These are phyloP conservation scores for Cryptomeria japonica DNA, from an alignment of 75 land plant genomes.

Conservation along the genomic window DNA sequence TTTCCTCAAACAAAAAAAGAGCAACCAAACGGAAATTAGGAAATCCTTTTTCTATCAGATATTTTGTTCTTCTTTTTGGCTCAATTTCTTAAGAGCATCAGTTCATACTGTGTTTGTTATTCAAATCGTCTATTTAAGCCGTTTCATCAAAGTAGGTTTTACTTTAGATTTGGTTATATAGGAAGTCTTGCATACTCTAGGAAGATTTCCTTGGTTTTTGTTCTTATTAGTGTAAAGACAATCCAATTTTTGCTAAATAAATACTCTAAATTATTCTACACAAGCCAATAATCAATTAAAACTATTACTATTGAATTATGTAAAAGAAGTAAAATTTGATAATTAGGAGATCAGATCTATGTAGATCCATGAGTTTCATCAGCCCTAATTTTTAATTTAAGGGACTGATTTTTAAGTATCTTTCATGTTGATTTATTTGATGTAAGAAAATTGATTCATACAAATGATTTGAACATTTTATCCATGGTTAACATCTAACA, in stretches of 20 bases:
- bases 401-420: not conserved
- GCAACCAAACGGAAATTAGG: not conserved
- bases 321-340: not conserved
- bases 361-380: not conserved
- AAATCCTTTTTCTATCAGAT: not conserved
- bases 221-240: not conserved
- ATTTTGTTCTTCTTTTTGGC: not conserved
- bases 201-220: not conserved
- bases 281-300: not conserved
- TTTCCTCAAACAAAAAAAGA: not conserved
- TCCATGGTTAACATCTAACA: not conserved
- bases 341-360: not conserved
- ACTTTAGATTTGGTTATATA: not conserved
- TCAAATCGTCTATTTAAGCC: too few relatives aligned
- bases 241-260: not conserved
- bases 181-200: not conserved
- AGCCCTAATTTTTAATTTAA: not conserved
- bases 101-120: not conserved
- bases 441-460: not conserved
- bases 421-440: not conserved
- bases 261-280: not conserved
- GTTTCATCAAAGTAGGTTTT: too few relatives aligned
- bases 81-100: not conserved
- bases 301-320: not conserved
- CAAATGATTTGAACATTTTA: not conserved